phyloP scores from a whole-genome alignment of 148 eudicot species.

The Amaranthus palmeri region DNA sequence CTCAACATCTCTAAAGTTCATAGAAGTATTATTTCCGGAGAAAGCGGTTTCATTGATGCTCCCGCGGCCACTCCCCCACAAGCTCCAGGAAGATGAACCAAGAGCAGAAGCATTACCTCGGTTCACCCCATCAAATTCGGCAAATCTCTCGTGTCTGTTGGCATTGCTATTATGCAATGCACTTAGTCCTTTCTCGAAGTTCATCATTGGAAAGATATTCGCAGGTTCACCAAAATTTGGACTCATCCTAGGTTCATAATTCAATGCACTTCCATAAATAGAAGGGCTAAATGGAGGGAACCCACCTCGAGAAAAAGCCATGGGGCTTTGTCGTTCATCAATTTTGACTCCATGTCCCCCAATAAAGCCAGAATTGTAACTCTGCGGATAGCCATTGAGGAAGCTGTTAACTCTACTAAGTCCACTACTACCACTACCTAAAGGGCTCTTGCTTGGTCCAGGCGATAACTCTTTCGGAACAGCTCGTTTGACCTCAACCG shows the following conservation, averaged over 20 bases:
- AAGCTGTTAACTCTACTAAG: conserved; percentile 39
- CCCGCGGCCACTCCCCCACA: conserved; percentile 59
- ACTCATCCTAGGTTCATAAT: conserved; percentile 47
- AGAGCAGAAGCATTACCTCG: conserved; percentile 46
- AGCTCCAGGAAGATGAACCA: conserved; percentile 44
- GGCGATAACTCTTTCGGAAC: conserved; percentile 67
- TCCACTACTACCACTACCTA: conserved; percentile 42
- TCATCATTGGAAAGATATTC: conserved; percentile 39
- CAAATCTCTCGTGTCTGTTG: conserved; percentile 41
- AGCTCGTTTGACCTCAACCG: conserved; percentile 73
- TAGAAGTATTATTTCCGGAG: conserved; percentile 40
- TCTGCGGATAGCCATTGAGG: conserved; percentile 49
- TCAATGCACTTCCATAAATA: conserved; percentile 41
- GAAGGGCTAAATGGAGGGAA: conserved; percentile 43
- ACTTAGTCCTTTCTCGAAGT: conserved; percentile 53
- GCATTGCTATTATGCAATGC: conserved; percentile 38
- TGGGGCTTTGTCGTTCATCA: conserved; percentile 48
- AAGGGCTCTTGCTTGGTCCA: conserved; percentile 44
- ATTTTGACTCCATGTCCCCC: conserved; percentile 61
- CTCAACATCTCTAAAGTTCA: conserved; percentile 42
- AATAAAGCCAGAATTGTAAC: conserved; percentile 38
- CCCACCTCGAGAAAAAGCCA: conserved; percentile 45
- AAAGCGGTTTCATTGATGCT: conserved; percentile 34
- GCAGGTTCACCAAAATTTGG: conserved; percentile 40
- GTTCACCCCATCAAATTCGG: conserved; percentile 46